Conservation (phyloP, 208 protist species). For the Trypanosoma platydactyli region DNA sequence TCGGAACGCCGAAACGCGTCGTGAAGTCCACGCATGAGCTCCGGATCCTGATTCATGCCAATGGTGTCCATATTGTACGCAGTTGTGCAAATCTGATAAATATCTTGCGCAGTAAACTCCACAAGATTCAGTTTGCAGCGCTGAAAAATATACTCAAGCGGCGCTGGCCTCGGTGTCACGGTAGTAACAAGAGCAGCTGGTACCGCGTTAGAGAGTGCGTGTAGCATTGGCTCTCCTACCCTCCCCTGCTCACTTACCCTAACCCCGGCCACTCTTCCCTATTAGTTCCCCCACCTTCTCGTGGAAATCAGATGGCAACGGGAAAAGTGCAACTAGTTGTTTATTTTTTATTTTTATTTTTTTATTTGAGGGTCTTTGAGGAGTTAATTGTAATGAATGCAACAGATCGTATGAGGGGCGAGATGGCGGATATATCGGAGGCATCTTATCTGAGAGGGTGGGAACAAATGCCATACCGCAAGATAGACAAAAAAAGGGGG, state of each 20-base stretch:
- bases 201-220: slow-evolving; percentile 22
- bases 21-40: slow-evolving; percentile 85
- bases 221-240: slow-evolving; percentile 23
- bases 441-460: neutral
- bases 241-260: neutral
- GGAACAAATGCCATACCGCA: neutral
- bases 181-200: slow-evolving; percentile 21
- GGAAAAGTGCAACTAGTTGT: neutral
- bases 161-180: slow-evolving; percentile 11
- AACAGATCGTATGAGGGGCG: neutral
- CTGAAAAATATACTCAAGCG: slow-evolving; percentile 56
- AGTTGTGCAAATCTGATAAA: slow-evolving; percentile 79
- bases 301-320: too few relatives aligned
- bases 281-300: neutral
- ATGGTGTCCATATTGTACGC: slow-evolving; percentile 69
- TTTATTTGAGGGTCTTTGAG: too few relatives aligned
- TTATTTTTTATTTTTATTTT: neutral
- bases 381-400: neutral
- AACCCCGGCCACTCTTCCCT: neutral
- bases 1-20: slow-evolving; percentile 67
- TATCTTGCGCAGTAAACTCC: slow-evolving; percentile 78
- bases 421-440: neutral
- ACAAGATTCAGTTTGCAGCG: slow-evolving; percentile 67
- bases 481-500: neutral
- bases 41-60: slow-evolving; percentile 62